These are phyloP conservation scores for Daldinia sp. DNA, from an alignment of 2,329 filamentous ascomycete genomes.

Conservation along the genomic window DNA sequence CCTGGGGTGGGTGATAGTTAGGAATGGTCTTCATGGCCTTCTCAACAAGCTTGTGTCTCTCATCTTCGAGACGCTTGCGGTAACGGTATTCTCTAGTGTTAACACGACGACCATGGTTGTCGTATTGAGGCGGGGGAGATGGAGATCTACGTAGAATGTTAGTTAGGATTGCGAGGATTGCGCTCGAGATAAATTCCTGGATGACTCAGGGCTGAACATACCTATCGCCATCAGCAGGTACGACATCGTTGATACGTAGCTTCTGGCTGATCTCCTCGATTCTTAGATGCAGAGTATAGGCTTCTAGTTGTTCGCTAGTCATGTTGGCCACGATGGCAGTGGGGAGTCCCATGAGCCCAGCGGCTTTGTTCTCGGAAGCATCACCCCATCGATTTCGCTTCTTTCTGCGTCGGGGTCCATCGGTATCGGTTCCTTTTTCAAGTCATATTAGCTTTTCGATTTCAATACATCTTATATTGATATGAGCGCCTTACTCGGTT, in stretches of 20 bases:
- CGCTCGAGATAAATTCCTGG: background rate
- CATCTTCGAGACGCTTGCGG: constrained; percentile 96
- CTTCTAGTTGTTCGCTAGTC: constrained; percentile 97
- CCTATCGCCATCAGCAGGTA: constrained; percentile 95
- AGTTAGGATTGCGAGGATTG: constrained; percentile 3
- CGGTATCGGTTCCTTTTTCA: constrained; percentile 60
- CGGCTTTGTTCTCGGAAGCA: constrained; percentile 96
- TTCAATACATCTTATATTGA: background rate
- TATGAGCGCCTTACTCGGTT: constrained; percentile 67
- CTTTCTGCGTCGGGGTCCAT: constrained; percentile 89
- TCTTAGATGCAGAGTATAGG: constrained; percentile 93
- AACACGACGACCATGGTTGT: constrained; percentile 99
- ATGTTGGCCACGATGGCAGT: constrained; percentile 97
- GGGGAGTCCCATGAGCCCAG: constrained; percentile 94
- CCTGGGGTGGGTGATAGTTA: constrained; percentile 98
- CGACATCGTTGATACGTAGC: constrained; percentile 98
- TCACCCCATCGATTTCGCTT: constrained; percentile 99
- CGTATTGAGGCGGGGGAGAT: constrained; percentile 95
- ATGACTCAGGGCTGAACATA: constrained; percentile 56
- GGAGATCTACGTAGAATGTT: constrained; percentile 73
- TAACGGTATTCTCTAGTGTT: constrained; percentile 99
- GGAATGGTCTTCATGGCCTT: constrained; percentile 99
- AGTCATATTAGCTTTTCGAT: background rate
- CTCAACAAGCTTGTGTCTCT: constrained; percentile 97
- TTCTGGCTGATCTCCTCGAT: constrained; percentile 99